Conservation (phyloP, 108 stramenopile species). For the Fistulifera solaris region DNA sequence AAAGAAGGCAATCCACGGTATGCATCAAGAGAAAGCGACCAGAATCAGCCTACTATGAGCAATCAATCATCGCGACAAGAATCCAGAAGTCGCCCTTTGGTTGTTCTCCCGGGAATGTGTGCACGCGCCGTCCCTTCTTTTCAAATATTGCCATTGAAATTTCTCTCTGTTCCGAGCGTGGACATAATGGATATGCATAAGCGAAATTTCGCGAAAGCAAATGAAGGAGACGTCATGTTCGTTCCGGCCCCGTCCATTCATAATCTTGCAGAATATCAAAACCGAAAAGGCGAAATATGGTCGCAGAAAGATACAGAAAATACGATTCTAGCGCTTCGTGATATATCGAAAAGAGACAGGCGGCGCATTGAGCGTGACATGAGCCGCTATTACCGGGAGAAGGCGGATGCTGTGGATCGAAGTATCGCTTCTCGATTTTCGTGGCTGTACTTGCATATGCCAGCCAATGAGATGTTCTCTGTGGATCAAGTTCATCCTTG, state of each 20-base stretch:
- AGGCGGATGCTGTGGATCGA: neutral
- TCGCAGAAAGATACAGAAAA: slow-evolving; percentile 22
- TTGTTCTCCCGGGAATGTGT: slow-evolving; percentile 35
- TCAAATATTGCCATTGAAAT: slow-evolving; percentile 1
- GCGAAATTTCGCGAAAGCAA: slow-evolving; percentile 22
- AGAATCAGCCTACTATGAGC: slow-evolving; percentile 24
- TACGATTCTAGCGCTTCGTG: slow-evolving; percentile 13
- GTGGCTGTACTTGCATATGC: neutral
- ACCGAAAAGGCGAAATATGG: slow-evolving; percentile 16
- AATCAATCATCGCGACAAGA: slow-evolving; percentile 33
- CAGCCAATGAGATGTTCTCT: slow-evolving; percentile 17
- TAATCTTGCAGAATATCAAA: slow-evolving; percentile 26
- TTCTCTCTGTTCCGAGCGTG: slow-evolving; percentile 1
- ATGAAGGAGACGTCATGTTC: slow-evolving; percentile 41
- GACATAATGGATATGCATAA: slow-evolving; percentile 49
- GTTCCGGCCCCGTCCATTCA: slow-evolving; percentile 34
- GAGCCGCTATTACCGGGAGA: slow-evolving; percentile 24
- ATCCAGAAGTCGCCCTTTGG: slow-evolving; percentile 30
- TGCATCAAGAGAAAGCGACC: neutral
- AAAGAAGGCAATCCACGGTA: neutral
- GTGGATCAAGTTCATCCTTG: slow-evolving; percentile 51
- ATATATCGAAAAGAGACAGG: slow-evolving; percentile 25
- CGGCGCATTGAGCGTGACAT: slow-evolving; percentile 34
- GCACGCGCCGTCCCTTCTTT: slow-evolving; percentile 7
- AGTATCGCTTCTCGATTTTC: neutral